A percentile compares a stretch with the other conserved stretches of the same genome.
Conservation (phyloP, 1,284 basidiomycete genomes). For the Pyrrhoderma lamaoense region DNA sequence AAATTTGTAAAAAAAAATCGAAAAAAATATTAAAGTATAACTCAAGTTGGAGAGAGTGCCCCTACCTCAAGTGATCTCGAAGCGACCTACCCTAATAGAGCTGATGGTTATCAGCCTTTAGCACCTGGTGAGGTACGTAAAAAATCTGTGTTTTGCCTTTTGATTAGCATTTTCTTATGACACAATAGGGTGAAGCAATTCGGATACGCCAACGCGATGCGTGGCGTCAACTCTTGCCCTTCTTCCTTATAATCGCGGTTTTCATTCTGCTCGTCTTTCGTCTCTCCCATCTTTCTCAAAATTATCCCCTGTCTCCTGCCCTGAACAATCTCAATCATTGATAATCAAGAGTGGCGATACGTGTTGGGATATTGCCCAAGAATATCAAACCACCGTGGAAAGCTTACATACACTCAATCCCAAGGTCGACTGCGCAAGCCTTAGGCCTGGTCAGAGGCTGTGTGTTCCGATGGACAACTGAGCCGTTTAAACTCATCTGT, state of each 20-base stretch:
- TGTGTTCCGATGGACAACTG: constrained; percentile 43
- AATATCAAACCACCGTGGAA: constrained; percentile 46
- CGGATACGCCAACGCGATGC: constrained; percentile 22
- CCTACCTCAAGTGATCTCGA: constrained; percentile 45
- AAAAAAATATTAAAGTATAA: too few relatives aligned
- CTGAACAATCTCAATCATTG: constrained; percentile 41
- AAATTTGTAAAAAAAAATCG: too few relatives aligned
- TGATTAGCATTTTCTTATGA: constrained; percentile 6
- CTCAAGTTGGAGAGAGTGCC: constrained; percentile 20
- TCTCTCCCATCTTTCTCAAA: constrained; percentile 39
- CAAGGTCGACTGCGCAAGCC: constrained; percentile 45
- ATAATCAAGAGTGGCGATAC: constrained; percentile 54
- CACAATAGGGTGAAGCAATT: constrained; percentile 7
- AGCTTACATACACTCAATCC: constrained; percentile 47
- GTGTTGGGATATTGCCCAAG: constrained; percentile 59
- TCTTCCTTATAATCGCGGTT: constrained; percentile 63
- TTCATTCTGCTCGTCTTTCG: constrained; percentile 60
- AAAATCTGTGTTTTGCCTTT: not conserved
- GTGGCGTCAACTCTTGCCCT: constrained; percentile 52
- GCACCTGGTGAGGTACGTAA: constrained; percentile 44
- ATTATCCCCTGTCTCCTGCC: constrained; percentile 34
- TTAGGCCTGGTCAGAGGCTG: constrained; percentile 53
- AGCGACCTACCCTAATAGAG: constrained; percentile 37
- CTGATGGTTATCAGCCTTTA: constrained; percentile 51
- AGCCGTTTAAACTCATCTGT: not conserved